phyloP scores from a whole-genome alignment of 2,329 filamentous ascomycete species.

The Nigrograna mackinnonii region DNA sequence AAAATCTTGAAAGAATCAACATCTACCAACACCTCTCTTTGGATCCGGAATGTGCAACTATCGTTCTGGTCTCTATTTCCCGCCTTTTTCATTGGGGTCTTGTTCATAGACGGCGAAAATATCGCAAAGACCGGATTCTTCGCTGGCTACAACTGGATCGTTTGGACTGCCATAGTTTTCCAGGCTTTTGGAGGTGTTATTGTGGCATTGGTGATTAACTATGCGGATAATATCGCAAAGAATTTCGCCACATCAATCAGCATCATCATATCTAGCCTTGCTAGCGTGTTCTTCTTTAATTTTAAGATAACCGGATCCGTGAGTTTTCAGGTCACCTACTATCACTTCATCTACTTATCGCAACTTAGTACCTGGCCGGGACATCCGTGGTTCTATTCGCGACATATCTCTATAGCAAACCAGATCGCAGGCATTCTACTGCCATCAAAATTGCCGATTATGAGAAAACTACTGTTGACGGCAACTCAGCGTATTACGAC shows the following conservation, averaged over 20 bases:
- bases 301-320: conserved; percentile 65
- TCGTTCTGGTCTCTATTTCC: conserved; percentile 94
- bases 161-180: conserved; percentile 82
- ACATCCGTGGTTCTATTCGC: conserved; percentile 77
- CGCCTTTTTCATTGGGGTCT: conserved; percentile 80
- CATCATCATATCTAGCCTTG: conserved; percentile 83
- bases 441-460: conserved; percentile 72
- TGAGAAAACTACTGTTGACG: conserved; percentile 72
- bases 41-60: conserved; percentile 93
- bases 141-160: conserved; percentile 88
- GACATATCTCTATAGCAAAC: conserved; percentile 81
- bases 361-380: conserved; percentile 70
- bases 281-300: conserved; percentile 84
- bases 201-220: conserved; percentile 80
- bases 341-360: conserved; percentile 4
- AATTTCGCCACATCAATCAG: conserved; percentile 93
- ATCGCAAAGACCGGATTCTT: conserved; percentile 90
- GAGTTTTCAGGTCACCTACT: conserved; percentile 11
- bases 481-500: conserved; percentile 23
- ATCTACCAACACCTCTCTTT: conserved; percentile 74
- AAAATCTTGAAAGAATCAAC: conserved; percentile 89
- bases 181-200: conserved; percentile 85
- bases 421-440: conserved; percentile 60
- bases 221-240: conserved; percentile 88
- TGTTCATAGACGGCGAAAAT: conserved; percentile 83